Conservation (phyloP, 2,329 filamentous ascomycete species). For the Alternaria burnsii region DNA sequence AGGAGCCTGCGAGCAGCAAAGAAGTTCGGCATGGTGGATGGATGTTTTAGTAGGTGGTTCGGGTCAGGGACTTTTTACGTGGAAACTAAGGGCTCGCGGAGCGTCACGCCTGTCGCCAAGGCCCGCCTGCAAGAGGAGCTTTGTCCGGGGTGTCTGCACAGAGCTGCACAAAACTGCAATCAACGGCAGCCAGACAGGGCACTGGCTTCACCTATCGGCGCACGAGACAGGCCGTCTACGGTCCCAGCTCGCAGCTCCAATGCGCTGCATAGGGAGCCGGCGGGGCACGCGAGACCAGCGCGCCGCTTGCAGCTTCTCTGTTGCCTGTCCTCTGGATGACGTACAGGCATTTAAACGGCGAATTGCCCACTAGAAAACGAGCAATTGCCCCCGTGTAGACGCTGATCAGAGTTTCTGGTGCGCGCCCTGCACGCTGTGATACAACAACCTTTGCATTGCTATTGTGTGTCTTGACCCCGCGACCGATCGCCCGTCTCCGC, state of each 20-base stretch:
- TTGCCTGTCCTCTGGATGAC: constrained; percentile 16
- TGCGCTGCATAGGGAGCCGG: constrained; percentile 13
- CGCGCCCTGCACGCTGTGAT: constrained; percentile 19
- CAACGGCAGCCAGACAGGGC: constrained; percentile 7
- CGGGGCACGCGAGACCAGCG: constrained; percentile 30
- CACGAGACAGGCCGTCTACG: constrained; percentile 1
- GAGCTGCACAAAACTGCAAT: constrained; percentile 11
- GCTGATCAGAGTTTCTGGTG: constrained; percentile 32
- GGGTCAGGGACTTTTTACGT: constrained; percentile 44
- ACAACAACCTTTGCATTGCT: constrained; percentile 20
- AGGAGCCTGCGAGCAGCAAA: constrained; percentile 53
- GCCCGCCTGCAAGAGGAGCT: constrained; percentile 26
- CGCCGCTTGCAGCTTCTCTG: constrained; percentile 27
- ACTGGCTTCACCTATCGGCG: neutral
- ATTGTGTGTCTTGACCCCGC: constrained; percentile 15
- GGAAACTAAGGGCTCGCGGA: constrained; percentile 31
- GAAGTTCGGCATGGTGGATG: constrained; percentile 51
- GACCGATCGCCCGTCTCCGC: constrained; percentile 29
- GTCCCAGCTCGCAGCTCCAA: constrained; percentile 4
- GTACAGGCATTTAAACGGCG: constrained; percentile 22
- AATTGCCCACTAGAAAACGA: constrained; percentile 41
- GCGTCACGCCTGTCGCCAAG: constrained; percentile 30
- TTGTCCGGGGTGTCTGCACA: constrained; percentile 20
- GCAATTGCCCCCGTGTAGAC: constrained; percentile 39
- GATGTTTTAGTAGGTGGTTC: constrained; percentile 47